These are phyloP conservation scores for Rhizoctonia solani DNA, from an alignment of 1,284 basidiomycete genomes.

Conservation along the genomic window DNA sequence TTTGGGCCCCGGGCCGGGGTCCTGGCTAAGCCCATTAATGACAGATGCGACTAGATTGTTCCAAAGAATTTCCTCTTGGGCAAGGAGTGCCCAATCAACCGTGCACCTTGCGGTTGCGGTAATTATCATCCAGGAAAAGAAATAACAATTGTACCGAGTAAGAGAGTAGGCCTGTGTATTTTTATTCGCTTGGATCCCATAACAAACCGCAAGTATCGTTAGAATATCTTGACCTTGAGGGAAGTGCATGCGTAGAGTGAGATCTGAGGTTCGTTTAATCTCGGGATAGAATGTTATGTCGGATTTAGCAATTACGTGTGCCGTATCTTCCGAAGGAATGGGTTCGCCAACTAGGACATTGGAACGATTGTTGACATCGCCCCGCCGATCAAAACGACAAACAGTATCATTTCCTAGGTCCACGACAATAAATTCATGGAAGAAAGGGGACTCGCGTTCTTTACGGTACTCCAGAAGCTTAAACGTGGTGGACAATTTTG, in stretches of 20 bases:
- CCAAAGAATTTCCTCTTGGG: neutral
- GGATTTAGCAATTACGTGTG: conserved; percentile 13
- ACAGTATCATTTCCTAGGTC: conserved; percentile 11
- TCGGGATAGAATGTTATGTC: neutral
- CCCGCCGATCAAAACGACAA: conserved; percentile 31
- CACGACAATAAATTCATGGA: conserved; percentile 17
- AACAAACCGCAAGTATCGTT: conserved; percentile 7
- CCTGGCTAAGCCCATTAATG: neutral
- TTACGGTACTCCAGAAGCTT: conserved; percentile 24
- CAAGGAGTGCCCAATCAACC: conserved; percentile 8
- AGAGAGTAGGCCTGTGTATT: conserved; percentile 10
- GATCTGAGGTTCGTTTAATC: neutral
- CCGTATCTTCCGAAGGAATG: conserved; percentile 22
- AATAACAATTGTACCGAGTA: conserved; percentile 28
- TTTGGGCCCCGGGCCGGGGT: neutral
- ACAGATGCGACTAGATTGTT: conserved; percentile 3
- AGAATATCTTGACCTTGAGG: conserved; percentile 4
- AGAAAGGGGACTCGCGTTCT: conserved; percentile 16
- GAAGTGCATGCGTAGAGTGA: conserved; percentile 5
- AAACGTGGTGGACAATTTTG: conserved; percentile 16
- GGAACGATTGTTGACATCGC: neutral
- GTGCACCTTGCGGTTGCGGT: neutral
- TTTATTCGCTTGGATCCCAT: conserved; percentile 7
- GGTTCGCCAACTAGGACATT: conserved; percentile 2
- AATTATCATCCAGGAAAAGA: conserved; percentile 23